These are phyloP conservation scores for Hemisphaericaspora xylanilytica DNA, from an alignment of 1,139 yeast genomes.

Conservation along the genomic window DNA sequence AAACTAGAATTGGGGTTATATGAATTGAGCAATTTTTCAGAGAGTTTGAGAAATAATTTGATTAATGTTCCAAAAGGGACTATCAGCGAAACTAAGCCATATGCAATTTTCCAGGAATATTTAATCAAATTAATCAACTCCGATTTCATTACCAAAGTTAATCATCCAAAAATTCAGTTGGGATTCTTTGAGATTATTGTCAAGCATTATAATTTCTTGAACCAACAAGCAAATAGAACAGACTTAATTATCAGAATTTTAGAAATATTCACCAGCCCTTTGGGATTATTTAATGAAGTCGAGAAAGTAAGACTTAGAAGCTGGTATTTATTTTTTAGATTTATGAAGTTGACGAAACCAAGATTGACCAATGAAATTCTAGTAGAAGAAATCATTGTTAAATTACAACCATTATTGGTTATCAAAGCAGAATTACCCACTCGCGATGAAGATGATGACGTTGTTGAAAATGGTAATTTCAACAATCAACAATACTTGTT, in stretches of 20 bases:
- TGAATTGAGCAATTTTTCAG: constrained; percentile 77
- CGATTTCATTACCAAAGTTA: constrained; percentile 46
- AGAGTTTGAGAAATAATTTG: constrained; percentile 70
- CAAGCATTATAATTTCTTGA: constrained; percentile 70
- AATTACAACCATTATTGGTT: constrained; percentile 49
- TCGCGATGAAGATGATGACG: constrained; percentile 51
- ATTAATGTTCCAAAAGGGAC: constrained; percentile 66
- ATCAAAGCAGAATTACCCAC: constrained; percentile 59
- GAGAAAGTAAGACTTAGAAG: constrained; percentile 78
- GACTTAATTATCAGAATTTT: constrained; percentile 63
- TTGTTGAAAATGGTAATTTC: constrained; percentile 61
- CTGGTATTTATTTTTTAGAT: constrained; percentile 87
- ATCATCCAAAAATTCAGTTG: constrained; percentile 78
- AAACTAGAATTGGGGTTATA: constrained; percentile 81
- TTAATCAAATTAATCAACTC: constrained; percentile 65
- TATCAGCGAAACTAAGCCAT: constrained; percentile 61
- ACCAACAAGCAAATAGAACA: constrained; percentile 36
- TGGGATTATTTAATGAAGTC: constrained; percentile 74
- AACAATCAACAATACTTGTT: constrained; percentile 79
- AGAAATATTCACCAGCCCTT: constrained; percentile 73
- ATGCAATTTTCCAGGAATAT: constrained; percentile 56
- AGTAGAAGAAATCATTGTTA: constrained; percentile 37
- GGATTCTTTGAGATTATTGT: constrained; percentile 81
- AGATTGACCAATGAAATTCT: constrained; percentile 30
- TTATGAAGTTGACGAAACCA: constrained; percentile 75